A percentile compares a stretch with the other conserved stretches of the same genome.
These are phyloP conservation scores for Cenococcum geophilum DNA, from an alignment of 495 filamentous ascomycete species.

Conservation along the genomic window DNA sequence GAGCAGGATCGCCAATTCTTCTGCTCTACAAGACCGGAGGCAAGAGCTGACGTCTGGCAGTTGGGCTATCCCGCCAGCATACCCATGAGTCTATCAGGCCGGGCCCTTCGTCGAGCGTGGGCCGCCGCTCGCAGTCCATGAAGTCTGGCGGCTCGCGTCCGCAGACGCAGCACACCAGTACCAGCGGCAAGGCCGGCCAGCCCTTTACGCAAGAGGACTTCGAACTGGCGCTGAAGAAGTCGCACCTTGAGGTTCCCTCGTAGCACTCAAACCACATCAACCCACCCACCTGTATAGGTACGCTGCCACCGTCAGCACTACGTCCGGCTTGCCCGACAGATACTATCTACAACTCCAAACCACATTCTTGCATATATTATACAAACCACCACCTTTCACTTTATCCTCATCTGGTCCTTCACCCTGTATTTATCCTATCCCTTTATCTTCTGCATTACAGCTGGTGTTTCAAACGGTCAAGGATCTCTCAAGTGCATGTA, in stretches of 20 bases:
- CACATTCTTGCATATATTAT: too few species aligned
- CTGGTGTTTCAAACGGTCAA: too few species aligned
- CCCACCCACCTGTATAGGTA: too few species aligned
- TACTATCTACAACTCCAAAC: too few species aligned
- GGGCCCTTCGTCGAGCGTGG: constrained; percentile 9
- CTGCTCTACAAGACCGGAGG: not conserved
- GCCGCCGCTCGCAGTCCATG: constrained; percentile 21
- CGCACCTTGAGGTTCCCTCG: constrained; percentile 29
- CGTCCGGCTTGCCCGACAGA: too few species aligned
- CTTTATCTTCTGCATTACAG: too few species aligned
- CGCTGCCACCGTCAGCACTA: too few species aligned
- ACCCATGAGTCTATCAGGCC: constrained; percentile 15
- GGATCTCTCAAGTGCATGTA: too few species aligned
- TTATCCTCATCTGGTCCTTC: too few species aligned
- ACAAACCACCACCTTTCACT: too few species aligned
- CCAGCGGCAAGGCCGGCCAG: constrained; percentile 22
- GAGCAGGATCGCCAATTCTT: not conserved
- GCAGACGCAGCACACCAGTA: constrained; percentile 7
- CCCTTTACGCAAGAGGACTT: constrained; percentile 35
- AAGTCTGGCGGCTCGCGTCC: constrained; percentile 19
- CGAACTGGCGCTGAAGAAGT: constrained; percentile 32
- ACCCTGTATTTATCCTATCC: too few species aligned
- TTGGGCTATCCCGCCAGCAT: constrained; percentile 28
- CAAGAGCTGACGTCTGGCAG: constrained; percentile 12
- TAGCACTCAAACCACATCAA: not conserved